These are phyloP conservation scores for Gastrolobium villosum DNA, from an alignment of 306 rosid species.

Conservation along the genomic window DNA sequence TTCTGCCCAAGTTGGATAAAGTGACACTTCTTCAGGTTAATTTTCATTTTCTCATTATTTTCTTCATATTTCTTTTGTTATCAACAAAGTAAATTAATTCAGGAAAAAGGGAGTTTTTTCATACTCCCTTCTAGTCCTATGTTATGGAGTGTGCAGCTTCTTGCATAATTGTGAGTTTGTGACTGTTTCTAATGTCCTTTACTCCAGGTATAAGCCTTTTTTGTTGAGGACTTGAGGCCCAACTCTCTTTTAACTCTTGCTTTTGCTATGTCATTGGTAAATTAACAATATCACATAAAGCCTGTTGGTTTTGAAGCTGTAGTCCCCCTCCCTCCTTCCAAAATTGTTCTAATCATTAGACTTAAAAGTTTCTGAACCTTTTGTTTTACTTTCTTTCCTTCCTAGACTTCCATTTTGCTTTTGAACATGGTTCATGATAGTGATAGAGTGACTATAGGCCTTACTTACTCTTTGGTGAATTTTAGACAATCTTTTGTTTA, in stretches of 20 bases:
- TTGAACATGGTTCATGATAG: conserved; percentile 6
- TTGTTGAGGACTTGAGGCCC: neutral
- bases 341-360: neutral
- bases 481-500: neutral
- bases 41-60: conserved; percentile 32
- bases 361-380: neutral
- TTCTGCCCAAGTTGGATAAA: conserved; percentile 85
- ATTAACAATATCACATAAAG: neutral
- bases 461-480: conserved; percentile 1
- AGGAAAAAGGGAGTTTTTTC: neutral
- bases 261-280: neutral
- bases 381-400: neutral
- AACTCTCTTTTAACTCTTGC: neutral
- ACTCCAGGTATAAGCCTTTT: neutral
- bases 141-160: neutral
- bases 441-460: conserved; percentile 10
- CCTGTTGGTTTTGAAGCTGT: conserved; percentile 16
- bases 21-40: conserved; percentile 90
- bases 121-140: neutral
- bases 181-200: neutral
- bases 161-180: neutral
- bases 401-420: conserved; percentile 8
- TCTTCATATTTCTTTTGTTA: conserved; percentile 34
- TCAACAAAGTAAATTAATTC: neutral
- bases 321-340: neutral